A percentile compares a stretch with the other conserved stretches of the same genome.
Conservation (phyloP, 139 green algal genomes). For the Mesotaenium endlicherianum region DNA sequence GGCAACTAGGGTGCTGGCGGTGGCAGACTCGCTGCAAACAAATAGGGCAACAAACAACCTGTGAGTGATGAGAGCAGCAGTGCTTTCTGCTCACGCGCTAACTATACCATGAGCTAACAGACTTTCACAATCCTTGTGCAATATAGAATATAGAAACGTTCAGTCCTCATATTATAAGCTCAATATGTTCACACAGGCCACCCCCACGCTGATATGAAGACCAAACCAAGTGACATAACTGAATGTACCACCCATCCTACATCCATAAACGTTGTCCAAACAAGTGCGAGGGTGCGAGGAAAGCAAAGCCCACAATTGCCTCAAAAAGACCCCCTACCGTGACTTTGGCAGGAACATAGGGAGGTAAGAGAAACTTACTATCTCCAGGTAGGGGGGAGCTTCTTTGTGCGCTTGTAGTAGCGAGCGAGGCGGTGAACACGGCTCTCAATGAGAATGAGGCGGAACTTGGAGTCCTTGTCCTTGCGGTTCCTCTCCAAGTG, state of each 20-base stretch:
- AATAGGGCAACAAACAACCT: neutral
- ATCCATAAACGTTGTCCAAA: neutral
- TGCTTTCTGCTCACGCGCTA: neutral
- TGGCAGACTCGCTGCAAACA: constrained; percentile 44
- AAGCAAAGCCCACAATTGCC: neutral
- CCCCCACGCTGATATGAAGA: neutral
- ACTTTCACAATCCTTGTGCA: too few relatives aligned
- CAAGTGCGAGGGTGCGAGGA: neutral
- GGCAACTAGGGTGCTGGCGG: constrained; percentile 51
- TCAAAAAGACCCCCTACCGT: neutral
- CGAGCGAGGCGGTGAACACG: constrained; percentile 97
- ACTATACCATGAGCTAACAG: neutral
- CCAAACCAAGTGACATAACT: neutral
- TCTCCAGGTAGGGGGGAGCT: constrained; percentile 85
- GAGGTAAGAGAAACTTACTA: constrained; percentile 77
- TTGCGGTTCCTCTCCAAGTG: constrained; percentile 96
- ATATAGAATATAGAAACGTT: neutral
- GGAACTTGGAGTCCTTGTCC: constrained; percentile 85
- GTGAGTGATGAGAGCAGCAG: neutral
- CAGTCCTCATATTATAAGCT: neutral
- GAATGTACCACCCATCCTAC: neutral
- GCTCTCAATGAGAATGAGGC: constrained; percentile 75
- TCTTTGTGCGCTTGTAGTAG: constrained; percentile 91
- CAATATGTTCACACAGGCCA: too few relatives aligned
- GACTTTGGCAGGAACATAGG: neutral